A percentile compares a stretch with the other conserved stretches of the same genome.
These are phyloP conservation scores for Thermomyces lanuginosus DNA, from an alignment of 2,329 filamentous ascomycete genomes.

Conservation along the genomic window DNA sequence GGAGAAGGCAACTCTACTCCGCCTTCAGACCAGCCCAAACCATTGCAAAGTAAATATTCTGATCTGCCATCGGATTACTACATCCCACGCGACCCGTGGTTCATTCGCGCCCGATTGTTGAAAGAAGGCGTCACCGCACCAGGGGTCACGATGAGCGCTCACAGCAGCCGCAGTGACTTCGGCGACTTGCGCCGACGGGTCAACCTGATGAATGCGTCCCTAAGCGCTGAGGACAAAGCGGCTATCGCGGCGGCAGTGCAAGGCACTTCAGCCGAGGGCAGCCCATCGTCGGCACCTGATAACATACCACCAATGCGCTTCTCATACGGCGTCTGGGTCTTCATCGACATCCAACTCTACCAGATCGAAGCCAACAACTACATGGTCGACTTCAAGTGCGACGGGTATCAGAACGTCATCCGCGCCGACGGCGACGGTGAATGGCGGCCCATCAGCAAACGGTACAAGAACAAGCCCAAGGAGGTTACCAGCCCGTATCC, in stretches of 20 bases:
- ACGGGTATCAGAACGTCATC: conserved; percentile 83
- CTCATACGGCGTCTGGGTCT: conserved; percentile 67
- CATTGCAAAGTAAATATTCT: conserved; percentile 29
- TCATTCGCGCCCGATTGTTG: conserved; percentile 76
- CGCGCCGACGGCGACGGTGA: conserved; percentile 30
- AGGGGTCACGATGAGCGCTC: conserved; percentile 22
- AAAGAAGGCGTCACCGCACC: conserved; percentile 57
- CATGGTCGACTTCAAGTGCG: conserved; percentile 96
- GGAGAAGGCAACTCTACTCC: conserved; percentile 10
- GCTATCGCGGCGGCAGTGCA: conserved; percentile 14
- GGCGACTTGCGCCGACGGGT: conserved; percentile 26
- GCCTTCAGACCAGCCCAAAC: conserved; percentile 18
- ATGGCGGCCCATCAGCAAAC: conserved; percentile 34
- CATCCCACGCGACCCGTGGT: conserved; percentile 88
- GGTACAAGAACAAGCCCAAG: conserved; percentile 60
- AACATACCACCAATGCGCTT: conserved; percentile 22
- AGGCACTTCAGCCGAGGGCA: conserved; percentile 14
- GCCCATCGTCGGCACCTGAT: conserved; percentile 24
- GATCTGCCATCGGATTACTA: conserved; percentile 47
- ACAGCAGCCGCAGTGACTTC: conserved; percentile 26
- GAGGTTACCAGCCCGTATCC: conserved; percentile 90
- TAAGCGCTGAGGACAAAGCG: conserved; percentile 18
- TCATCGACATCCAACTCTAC: conserved; percentile 92
- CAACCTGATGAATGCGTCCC: conserved; percentile 18
- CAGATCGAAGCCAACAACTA: conserved; percentile 85